Conservation (phyloP, 495 filamentous ascomycete species). For the Aspergillus cristatus region DNA sequence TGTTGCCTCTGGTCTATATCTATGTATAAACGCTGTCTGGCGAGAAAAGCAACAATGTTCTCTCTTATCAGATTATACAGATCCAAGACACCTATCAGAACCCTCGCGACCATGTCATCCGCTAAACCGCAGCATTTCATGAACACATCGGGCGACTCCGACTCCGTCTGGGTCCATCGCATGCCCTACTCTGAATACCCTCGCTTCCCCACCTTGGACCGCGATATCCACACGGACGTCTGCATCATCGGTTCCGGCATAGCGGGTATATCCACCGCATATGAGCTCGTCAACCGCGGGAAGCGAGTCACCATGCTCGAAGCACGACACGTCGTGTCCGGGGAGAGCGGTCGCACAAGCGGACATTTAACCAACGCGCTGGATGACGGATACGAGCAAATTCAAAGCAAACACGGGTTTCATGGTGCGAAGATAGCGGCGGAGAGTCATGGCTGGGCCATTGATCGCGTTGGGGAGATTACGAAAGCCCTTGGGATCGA, state of each 20-base stretch:
- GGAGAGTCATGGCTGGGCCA: conserved; percentile 46
- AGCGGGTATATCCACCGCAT: conserved; percentile 43
- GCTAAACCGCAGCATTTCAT: conserved; percentile 19
- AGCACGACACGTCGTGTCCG: conserved; percentile 42
- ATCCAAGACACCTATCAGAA: too few species aligned
- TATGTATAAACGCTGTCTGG: too few species aligned
- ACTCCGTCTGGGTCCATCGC: conserved; percentile 44
- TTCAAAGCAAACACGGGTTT: conserved; percentile 42
- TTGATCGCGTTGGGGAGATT: conserved; percentile 41
- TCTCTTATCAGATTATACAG: too few species aligned
- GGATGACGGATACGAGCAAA: conserved; percentile 42
- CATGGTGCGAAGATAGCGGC: conserved; percentile 39
- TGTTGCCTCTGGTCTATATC: too few species aligned
- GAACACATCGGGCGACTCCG: conserved; percentile 39
- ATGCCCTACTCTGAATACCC: conserved; percentile 40
- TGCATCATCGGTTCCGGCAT: conserved; percentile 49
- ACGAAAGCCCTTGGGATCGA: conserved; percentile 38
- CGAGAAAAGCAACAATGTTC: too few species aligned
- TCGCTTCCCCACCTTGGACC: conserved; percentile 29
- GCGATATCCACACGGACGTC: conserved; percentile 31
- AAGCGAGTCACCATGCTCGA: conserved; percentile 42
- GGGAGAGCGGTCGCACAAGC: conserved; percentile 44
- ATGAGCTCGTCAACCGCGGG: conserved; percentile 44
- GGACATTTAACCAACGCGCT: conserved; percentile 46
- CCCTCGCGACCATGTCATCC: too few species aligned